Base-by-base conservation (phyloP, 352 stramenopile genomes). In the Saprolegnia parasitica region DNA sequence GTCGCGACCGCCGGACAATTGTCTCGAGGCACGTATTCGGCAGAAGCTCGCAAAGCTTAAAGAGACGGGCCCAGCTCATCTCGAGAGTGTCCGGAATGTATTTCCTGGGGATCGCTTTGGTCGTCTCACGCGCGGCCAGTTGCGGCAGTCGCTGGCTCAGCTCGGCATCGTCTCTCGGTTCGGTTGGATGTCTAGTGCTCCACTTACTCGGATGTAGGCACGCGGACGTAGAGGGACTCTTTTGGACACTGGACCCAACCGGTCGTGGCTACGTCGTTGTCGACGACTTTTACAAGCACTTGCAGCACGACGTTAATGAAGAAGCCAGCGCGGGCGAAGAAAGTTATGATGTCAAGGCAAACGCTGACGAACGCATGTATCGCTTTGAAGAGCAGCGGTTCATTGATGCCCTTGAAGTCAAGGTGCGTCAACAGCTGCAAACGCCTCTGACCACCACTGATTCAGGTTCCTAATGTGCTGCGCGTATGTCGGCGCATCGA, bases 81-180 rank as follows among this genome's bases (percentile, higher is more conserved):
- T 72, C 0, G 81, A 75, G 42, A 89, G 81, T 0, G 71, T 73
- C 8, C 78, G 90, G 72, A 84, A 70, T 21, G 73, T 89, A 2
- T 92, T 92, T 65, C 80, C 84, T 5, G 84, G 81, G 0, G 84
- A 92, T 56, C 83, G 83, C 2, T 90, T 90, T 45, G 79, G 81
- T 0, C 75, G 80, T 37, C 87, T 92, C 73, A 88, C 84, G 9
- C 73, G 84, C 4, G 84, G 84, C 0, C 77, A 90, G 74, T 83
- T 92, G 29, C 81, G 84, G 0, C 82, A 92, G 64, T 84, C 80
- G n/a, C 76, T 92, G 4, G 83, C 83, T 46, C 80, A 91, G 39
- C 50, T 92, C 9, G 81, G 83, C 16, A 64, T 91, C 0, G 52
- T 90, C 8, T 76, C 81, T 9, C 29, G 29, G 29, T 35, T 35